Percentiles rank a stretch among this genome's conserved stretches.
Evolutionary conservation across 352 stramenopile species (phyloP).

Genomic region (Phytophthora brassicae): DNA sequence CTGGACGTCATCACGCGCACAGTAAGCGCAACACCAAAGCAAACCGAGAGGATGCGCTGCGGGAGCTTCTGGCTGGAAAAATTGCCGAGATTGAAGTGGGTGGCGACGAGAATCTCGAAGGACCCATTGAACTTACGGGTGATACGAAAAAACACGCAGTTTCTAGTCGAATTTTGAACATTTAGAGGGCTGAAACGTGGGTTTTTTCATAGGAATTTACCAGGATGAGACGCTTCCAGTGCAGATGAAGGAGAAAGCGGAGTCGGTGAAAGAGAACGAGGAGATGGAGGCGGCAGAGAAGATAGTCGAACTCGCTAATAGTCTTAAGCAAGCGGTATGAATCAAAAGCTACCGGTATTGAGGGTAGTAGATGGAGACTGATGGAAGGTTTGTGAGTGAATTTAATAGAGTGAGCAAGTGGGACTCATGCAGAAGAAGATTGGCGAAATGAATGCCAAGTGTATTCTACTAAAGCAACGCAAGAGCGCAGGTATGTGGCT

Average conservation of each 20-base stretch:
- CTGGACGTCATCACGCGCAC: conserved; percentile 31
- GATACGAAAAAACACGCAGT: neutral
- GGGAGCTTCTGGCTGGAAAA: conserved; percentile 80
- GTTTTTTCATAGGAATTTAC: conserved; percentile 48
- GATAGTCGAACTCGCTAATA: conserved; percentile 34
- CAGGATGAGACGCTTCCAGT: conserved; percentile 52
- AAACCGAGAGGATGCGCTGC: conserved; percentile 56
- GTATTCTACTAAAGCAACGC: conserved; percentile 74
- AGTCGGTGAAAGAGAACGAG: conserved; percentile 41
- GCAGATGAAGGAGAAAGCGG: conserved; percentile 37
- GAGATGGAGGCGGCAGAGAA: conserved; percentile 51
- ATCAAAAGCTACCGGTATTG: neutral
- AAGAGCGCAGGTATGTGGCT: conserved; percentile 47
- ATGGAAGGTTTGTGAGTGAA: neutral
- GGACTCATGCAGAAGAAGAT: conserved; percentile 81
- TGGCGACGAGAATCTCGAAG: conserved; percentile 74
- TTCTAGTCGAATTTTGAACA: too few species aligned
- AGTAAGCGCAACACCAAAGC: conserved; percentile 26
- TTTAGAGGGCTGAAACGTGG: neutral
- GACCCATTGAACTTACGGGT: conserved; percentile 73
- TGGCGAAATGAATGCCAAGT: conserved; percentile 77
- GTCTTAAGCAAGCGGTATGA: conserved; percentile 49
- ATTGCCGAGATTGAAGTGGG: conserved; percentile 87
- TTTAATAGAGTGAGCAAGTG: conserved; percentile 53
- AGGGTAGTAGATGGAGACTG: neutral